Percentiles rank a stretch among this genome's conserved stretches.
Conservation (phyloP, 768 basidiomycete species). For the Serendipita vermifera region DNA sequence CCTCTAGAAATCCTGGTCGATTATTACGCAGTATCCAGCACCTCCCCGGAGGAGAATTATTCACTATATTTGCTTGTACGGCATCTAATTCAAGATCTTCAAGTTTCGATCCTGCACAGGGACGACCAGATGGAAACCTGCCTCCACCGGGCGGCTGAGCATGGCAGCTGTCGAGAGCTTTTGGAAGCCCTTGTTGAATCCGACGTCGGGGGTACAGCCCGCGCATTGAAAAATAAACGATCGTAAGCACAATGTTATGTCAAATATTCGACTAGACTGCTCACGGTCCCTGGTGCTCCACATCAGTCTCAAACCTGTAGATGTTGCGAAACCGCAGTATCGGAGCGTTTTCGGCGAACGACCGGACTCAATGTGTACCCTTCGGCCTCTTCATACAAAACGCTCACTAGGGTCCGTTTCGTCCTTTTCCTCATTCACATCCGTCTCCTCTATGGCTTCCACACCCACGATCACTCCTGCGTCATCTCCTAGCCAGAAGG, state of each 20-base stretch:
- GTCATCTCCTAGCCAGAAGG: background rate
- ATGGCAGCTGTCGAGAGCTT: background rate
- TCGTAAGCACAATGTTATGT: background rate
- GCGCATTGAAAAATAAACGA: slow-evolving; percentile 4
- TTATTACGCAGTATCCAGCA: background rate
- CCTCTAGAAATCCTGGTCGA: background rate
- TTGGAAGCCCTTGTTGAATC: slow-evolving; percentile 9
- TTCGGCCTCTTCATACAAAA: background rate
- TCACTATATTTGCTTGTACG: background rate
- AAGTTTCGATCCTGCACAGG: slow-evolving; percentile 5
- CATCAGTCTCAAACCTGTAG: slow-evolving; percentile 5
- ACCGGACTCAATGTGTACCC: background rate
- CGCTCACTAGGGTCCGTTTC: slow-evolving; percentile 5
- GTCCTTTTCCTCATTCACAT: background rate
- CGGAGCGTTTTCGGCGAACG: slow-evolving; percentile 5
- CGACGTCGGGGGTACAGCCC: background rate
- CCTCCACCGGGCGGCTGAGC: background rate
- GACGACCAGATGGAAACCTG: slow-evolving; percentile 4
- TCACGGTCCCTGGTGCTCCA: background rate
- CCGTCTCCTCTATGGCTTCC: background rate
- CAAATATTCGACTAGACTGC: background rate
- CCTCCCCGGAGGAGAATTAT: background rate
- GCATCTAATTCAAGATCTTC: slow-evolving; percentile 7
- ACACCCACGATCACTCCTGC: background rate
- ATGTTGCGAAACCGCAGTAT: slow-evolving; percentile 4